phyloP scores from a whole-genome alignment of 2,329 filamentous ascomycete genomes.

The Colletotrichum godetiae region DNA sequence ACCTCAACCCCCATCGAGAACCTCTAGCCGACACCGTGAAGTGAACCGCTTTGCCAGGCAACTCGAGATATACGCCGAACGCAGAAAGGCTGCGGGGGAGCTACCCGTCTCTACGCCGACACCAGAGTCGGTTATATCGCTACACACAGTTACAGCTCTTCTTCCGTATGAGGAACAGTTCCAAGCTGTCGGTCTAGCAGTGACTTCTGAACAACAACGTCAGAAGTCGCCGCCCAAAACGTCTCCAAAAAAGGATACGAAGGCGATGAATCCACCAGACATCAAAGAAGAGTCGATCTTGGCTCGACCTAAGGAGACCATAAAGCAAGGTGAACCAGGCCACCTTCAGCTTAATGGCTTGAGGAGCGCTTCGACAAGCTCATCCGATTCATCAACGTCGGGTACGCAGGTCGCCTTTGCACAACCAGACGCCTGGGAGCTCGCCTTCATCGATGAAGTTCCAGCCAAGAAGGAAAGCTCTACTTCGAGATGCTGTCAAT shows the following conservation, averaged over 20 bases:
- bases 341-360: constrained; percentile 33
- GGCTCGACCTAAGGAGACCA: neutral
- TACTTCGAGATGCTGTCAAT: constrained; percentile 15
- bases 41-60: constrained; percentile 46
- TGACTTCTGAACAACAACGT: constrained; percentile 63
- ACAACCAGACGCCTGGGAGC: constrained; percentile 44
- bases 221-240: constrained; percentile 33
- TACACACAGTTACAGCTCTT: constrained; percentile 63
- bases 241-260: neutral
- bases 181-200: constrained; percentile 63
- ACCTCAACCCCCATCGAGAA: constrained; percentile 46
- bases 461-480: constrained; percentile 39
- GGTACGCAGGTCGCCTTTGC: constrained; percentile 48
- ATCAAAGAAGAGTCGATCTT: constrained; percentile 20
- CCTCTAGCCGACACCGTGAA: constrained; percentile 55
- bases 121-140: constrained; percentile 54
- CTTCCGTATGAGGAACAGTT: constrained; percentile 66
- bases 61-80: constrained; percentile 40
- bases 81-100: constrained; percentile 50
- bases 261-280: neutral
- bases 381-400: constrained; percentile 36
- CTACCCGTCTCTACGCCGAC: constrained; percentile 53
- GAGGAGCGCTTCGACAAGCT: constrained; percentile 20
- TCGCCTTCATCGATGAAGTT: constrained; percentile 46
- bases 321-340: neutral